phyloP scores from a whole-genome alignment of 2,329 filamentous ascomycete species.

The Bipolaris oryzae region DNA sequence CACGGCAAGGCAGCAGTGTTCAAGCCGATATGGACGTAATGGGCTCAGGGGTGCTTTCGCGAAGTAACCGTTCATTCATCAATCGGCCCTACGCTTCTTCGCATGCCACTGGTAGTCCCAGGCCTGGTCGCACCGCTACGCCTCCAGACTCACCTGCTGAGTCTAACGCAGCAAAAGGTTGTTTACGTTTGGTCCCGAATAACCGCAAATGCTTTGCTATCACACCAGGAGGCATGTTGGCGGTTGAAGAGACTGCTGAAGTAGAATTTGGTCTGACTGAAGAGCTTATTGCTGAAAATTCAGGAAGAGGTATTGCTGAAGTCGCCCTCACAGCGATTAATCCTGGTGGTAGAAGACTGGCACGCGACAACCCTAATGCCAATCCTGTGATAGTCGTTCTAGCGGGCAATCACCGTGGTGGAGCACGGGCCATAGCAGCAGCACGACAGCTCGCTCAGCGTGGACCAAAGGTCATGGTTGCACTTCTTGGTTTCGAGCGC shows the following conservation, averaged over 20 bases:
- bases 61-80: constrained; percentile 40
- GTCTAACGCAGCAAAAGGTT: constrained; percentile 32
- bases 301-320: constrained; percentile 85
- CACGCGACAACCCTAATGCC: constrained; percentile 54
- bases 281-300: constrained; percentile 90
- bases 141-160: constrained; percentile 48
- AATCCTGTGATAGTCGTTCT: constrained; percentile 73
- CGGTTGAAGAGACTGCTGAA: constrained; percentile 88
- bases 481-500: constrained; percentile 82
- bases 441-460: constrained; percentile 86
- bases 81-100: constrained; percentile 46
- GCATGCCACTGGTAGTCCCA: constrained; percentile 45
- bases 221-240: constrained; percentile 81
- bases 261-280: constrained; percentile 86
- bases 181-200: constrained; percentile 60
- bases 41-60: constrained; percentile 39
- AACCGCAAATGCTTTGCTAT: constrained; percentile 63
- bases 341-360: constrained; percentile 62
- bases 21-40: constrained; percentile 46
- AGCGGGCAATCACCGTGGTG: constrained; percentile 94
- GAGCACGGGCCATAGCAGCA: constrained; percentile 81
- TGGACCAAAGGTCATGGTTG: constrained; percentile 79
- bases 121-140: constrained; percentile 40
- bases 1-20: constrained; percentile 49
- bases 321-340: constrained; percentile 73